Evolutionary conservation across 2,329 filamentous ascomycete genomes (phyloP).

Genomic region (Cordyceps fumosorosea): DNA sequence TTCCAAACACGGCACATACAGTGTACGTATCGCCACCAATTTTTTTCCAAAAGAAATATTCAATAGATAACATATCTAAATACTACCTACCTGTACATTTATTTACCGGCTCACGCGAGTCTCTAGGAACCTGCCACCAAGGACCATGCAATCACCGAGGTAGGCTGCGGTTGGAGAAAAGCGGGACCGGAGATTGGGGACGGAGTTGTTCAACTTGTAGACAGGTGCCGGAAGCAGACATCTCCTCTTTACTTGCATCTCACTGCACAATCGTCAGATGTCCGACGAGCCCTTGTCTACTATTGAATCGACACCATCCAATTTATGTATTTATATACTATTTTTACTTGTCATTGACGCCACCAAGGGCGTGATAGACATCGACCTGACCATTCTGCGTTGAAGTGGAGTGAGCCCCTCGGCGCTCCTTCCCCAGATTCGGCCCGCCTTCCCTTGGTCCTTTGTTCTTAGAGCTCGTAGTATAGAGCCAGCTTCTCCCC

Average conservation of each 20-base stretch:
- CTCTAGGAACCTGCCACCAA: not conserved
- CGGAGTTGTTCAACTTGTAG: constrained; percentile 1
- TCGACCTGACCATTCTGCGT: not conserved
- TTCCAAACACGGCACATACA: no score
- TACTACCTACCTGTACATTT: no score
- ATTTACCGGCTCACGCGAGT: no score
- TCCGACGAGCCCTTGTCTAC: not conserved
- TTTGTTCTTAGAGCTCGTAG: not conserved
- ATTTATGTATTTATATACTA: not conserved
- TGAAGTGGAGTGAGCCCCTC: constrained; percentile 2
- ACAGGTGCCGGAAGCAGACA: not conserved
- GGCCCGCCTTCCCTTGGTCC: not conserved
- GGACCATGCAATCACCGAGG: not conserved
- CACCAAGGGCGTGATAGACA: not conserved
- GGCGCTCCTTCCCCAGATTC: constrained; percentile 5
- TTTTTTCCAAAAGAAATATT: no score
- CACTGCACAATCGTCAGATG: not conserved
- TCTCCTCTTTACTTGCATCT: not conserved
- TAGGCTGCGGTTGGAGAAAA: not conserved
- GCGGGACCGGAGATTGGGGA: not conserved
- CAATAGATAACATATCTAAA: no score
- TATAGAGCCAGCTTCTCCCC: no score
- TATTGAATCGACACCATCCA: not conserved
- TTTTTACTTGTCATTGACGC: not conserved
- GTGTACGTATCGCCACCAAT: no score